These are phyloP conservation scores for Leucogyrophana mollusca DNA, from an alignment of 768 basidiomycete genomes.

Conservation along the genomic window DNA sequence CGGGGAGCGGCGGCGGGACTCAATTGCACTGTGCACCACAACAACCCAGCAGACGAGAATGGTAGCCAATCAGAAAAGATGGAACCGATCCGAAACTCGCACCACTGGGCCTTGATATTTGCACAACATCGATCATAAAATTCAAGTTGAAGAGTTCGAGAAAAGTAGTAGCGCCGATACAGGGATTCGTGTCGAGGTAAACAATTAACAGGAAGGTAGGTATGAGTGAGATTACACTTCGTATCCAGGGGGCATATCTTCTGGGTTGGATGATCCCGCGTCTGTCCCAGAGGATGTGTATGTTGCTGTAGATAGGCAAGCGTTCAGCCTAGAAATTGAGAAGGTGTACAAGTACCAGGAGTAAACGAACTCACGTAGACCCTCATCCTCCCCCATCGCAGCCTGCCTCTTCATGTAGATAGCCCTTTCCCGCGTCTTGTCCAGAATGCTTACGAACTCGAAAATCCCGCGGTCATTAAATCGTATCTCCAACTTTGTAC, in stretches of 20 bases:
- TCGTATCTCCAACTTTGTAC: conserved; percentile 65
- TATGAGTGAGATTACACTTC: conserved; percentile 23
- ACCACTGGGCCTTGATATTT: too few species aligned
- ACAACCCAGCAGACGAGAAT: too few species aligned
- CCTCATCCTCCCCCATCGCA: conserved; percentile 29
- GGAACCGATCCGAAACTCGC: too few species aligned
- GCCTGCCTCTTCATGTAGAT: conserved; percentile 71
- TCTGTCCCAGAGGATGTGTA: conserved; percentile 25
- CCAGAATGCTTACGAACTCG: conserved; percentile 67
- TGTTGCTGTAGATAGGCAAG: conserved; percentile 16
- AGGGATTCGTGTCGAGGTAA: too few species aligned
- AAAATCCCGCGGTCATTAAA: conserved; percentile 70
- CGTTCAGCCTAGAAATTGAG: background rate
- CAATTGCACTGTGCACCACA: too few species aligned
- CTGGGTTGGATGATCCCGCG: conserved; percentile 11
- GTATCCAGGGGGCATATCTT: conserved; percentile 29
- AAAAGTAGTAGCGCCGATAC: too few species aligned
- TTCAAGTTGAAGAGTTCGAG: too few species aligned
- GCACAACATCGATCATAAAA: too few species aligned
- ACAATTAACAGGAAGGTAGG: too few species aligned
- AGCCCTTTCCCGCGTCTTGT: conserved; percentile 74
- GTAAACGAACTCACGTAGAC: conserved; percentile 24
- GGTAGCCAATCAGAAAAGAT: too few species aligned
- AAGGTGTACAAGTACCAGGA: background rate
- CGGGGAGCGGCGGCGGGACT: too few species aligned